These are phyloP conservation scores for Leccinum obscurum DNA, from an alignment of 768 basidiomycete species.

Conservation along the genomic window DNA sequence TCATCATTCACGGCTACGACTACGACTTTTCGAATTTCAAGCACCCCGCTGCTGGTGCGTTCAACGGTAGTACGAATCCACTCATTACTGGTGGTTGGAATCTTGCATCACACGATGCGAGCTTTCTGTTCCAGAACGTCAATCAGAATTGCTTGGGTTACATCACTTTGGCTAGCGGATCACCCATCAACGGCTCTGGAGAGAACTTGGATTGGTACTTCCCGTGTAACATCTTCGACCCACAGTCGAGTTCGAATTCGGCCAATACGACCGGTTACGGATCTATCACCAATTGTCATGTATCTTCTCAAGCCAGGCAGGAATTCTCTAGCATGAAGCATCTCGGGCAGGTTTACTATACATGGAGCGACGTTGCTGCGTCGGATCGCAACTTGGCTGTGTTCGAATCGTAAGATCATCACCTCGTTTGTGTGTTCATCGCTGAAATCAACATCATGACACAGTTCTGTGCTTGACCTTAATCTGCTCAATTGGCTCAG, in stretches of 20 bases:
- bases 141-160: conserved; percentile 80
- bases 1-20: conserved; percentile 92
- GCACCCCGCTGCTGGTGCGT: conserved; percentile 70
- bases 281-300: conserved; percentile 70
- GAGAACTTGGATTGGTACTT: conserved; percentile 88
- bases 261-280: conserved; percentile 72
- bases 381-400: conserved; percentile 82
- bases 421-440: not conserved
- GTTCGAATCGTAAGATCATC: conserved; percentile 76
- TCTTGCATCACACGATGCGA: conserved; percentile 85
- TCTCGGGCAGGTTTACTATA: conserved; percentile 89
- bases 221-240: conserved; percentile 87
- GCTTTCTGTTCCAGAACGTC: conserved; percentile 92
- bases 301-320: conserved; percentile 49
- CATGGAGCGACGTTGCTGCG: conserved; percentile 82
- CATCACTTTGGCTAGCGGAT: conserved; percentile 69
- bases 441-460: conserved; percentile 9
- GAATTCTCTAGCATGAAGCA: conserved; percentile 50
- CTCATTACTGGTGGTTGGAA: conserved; percentile 74
- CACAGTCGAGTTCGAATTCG: conserved; percentile 55
- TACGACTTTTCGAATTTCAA: conserved; percentile 89
- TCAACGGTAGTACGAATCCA: conserved; percentile 84
- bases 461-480: conserved; percentile 86
- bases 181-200: conserved; percentile 66
- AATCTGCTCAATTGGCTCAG: conserved; percentile 84